phyloP scores from a whole-genome alignment of 2,329 filamentous ascomycete genomes.

The Mycocentrospora acerina region DNA sequence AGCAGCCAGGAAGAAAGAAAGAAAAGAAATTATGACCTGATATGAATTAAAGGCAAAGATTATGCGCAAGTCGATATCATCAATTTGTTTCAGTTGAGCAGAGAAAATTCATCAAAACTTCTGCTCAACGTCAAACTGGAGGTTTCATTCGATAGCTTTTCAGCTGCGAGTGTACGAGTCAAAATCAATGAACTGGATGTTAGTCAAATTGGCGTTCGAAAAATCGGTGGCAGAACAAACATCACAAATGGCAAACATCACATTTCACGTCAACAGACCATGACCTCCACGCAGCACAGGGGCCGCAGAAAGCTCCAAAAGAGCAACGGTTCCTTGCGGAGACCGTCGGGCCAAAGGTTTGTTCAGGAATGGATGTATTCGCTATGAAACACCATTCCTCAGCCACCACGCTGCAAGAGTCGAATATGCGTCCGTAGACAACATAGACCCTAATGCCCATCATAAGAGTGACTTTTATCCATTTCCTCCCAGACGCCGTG shows the following conservation, averaged over 20 bases:
- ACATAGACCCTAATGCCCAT: constrained; percentile 33
- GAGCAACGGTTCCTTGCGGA: constrained; percentile 3
- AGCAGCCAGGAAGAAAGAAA: no score
- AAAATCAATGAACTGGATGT: no score
- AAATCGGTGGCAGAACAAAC: no score
- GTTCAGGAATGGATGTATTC: constrained; percentile 55
- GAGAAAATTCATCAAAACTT: no score
- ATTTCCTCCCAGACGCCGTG: constrained; percentile 28
- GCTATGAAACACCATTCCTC: constrained; percentile 50
- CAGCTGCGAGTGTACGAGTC: no score
- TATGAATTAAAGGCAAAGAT: no score
- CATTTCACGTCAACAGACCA: constrained; percentile 1
- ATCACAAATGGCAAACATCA: constrained; percentile 1
- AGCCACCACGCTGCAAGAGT: constrained; percentile 55
- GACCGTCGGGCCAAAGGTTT: constrained; percentile 37
- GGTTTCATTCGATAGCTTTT: no score
- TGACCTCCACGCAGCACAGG: background rate
- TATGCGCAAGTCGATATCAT: no score
- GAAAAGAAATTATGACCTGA: no score
- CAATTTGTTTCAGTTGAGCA: no score
- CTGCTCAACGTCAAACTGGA: no score
- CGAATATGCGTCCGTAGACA: constrained; percentile 22
- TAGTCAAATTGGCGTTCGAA: no score
- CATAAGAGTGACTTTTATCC: constrained; percentile 25
- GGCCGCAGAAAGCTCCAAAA: constrained; percentile 1